Percentiles rank a stretch among this genome's conserved stretches.
These are phyloP conservation scores for Schwanniomyces pseudopolymorphus DNA, from an alignment of 805 yeast species.

Conservation along the genomic window DNA sequence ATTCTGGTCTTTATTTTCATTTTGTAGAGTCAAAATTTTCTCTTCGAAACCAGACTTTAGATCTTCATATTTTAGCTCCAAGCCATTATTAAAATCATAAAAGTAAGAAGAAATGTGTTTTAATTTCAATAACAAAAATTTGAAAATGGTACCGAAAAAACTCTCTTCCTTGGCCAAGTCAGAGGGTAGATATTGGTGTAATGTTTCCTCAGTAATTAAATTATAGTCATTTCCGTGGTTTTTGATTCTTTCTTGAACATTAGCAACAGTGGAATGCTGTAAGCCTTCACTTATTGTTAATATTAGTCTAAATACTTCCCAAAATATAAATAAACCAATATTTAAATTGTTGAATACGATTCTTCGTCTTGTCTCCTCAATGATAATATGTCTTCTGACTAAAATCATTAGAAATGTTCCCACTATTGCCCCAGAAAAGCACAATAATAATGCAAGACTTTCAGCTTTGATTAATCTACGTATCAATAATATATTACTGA, in stretches of 20 bases:
- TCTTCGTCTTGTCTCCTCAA: constrained; percentile 23
- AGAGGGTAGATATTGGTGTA: constrained; percentile 6
- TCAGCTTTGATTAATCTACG: constrained; percentile 15
- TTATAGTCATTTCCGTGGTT: constrained; percentile 9
- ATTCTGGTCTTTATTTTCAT: constrained; percentile 7
- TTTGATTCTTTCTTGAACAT: constrained; percentile 3
- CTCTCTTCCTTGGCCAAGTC: not conserved
- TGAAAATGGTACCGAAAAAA: not conserved
- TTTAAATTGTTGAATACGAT: constrained; percentile 37
- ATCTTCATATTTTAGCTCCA: not conserved
- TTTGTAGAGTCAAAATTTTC: constrained; percentile 6
- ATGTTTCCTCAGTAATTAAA: constrained; percentile 11
- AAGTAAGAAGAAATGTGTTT: not conserved
- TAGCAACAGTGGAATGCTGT: constrained; percentile 3
- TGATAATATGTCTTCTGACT: constrained; percentile 23
- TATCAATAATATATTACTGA: constrained; percentile 8
- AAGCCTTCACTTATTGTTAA: constrained; percentile 10
- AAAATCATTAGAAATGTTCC: constrained; percentile 28
- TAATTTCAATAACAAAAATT: not conserved
- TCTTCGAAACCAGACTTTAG: not conserved
- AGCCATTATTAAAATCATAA: not conserved
- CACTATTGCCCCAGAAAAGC: constrained; percentile 24
- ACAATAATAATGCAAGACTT: constrained; percentile 18
- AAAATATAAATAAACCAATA: constrained; percentile 31
- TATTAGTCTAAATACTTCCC: constrained; percentile 28